Evolutionary conservation across 306 rosid species (phyloP).

Genomic region (Malus sieversii): DNA sequence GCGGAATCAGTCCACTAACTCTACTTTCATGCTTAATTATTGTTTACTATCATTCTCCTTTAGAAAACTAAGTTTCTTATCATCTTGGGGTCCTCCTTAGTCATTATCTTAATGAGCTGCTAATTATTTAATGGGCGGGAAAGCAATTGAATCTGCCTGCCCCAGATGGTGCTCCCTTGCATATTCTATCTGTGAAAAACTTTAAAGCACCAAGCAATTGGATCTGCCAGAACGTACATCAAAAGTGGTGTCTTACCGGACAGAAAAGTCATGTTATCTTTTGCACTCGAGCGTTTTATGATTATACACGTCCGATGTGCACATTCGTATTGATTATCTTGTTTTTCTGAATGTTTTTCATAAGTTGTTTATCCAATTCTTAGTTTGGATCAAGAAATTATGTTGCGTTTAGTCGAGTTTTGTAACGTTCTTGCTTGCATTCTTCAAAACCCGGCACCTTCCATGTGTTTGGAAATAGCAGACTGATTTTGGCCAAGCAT

Average conservation of each 20-base stretch:
- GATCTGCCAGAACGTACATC: conserved; percentile 2
- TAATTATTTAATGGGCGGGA: background rate
- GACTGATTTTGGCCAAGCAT: background rate
- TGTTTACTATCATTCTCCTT: background rate
- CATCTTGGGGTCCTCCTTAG: background rate
- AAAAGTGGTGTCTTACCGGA: background rate
- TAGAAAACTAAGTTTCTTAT: background rate
- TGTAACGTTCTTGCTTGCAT: background rate
- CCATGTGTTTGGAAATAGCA: background rate
- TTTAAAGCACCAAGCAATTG: background rate
- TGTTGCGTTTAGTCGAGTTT: background rate
- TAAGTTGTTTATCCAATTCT: background rate
- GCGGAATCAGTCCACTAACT: background rate
- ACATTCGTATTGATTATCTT: background rate
- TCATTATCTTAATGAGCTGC: background rate
- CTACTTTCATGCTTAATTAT: background rate
- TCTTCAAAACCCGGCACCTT: background rate
- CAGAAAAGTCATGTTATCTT: background rate
- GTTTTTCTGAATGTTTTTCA: background rate
- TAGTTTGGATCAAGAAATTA: background rate
- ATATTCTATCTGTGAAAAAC: background rate
- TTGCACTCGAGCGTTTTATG: background rate
- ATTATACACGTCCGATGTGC: background rate
- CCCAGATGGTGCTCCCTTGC: conserved; percentile 3
- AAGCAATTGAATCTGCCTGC: background rate